Evolutionary conservation across 2,329 filamentous ascomycete genomes (phyloP).

Genomic region (Reticulascus tulasneorum): DNA sequence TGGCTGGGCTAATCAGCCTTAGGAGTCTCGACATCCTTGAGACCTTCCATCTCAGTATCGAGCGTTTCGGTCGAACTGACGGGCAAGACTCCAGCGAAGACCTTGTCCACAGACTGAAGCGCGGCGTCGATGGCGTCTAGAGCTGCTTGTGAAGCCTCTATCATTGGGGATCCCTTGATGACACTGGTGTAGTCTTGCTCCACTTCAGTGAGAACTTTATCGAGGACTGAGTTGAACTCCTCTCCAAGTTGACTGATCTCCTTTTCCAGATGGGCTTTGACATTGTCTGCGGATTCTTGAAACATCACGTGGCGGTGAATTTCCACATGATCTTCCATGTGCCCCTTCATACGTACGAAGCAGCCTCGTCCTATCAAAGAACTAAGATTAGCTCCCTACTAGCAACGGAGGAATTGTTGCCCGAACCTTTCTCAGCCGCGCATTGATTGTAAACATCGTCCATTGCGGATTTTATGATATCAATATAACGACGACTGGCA

Average conservation of each 20-base stretch:
- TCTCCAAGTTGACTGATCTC: background rate
- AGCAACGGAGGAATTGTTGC: background rate
- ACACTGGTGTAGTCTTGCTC: conserved; percentile 16
- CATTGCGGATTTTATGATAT: background rate
- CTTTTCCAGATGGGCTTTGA: conserved; percentile 12
- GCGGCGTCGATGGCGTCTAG: too few species aligned
- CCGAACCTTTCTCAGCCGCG: background rate
- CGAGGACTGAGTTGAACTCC: background rate
- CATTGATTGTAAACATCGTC: background rate
- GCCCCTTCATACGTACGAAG: conserved; percentile 20
- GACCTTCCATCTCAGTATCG: too few species aligned
- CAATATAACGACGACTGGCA: conserved; percentile 12
- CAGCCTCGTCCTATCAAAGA: conserved; percentile 14
- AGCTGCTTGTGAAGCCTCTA: too few species aligned
- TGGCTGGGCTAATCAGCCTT: too few species aligned
- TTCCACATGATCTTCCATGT: conserved; percentile 19
- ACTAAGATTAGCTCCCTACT: background rate
- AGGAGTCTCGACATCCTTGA: too few species aligned
- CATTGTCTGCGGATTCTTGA: conserved; percentile 9
- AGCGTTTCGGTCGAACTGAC: too few species aligned
- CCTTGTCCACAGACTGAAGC: too few species aligned
- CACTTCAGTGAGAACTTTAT: conserved; percentile 27
- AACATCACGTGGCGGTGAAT: conserved; percentile 15
- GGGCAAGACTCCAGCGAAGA: too few species aligned
- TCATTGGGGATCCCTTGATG: too few species aligned